Percentiles rank a stretch among this genome's conserved stretches.
Evolutionary conservation across 306 rosid species (phyloP).

Genomic region (Arachis stenosperma): DNA sequence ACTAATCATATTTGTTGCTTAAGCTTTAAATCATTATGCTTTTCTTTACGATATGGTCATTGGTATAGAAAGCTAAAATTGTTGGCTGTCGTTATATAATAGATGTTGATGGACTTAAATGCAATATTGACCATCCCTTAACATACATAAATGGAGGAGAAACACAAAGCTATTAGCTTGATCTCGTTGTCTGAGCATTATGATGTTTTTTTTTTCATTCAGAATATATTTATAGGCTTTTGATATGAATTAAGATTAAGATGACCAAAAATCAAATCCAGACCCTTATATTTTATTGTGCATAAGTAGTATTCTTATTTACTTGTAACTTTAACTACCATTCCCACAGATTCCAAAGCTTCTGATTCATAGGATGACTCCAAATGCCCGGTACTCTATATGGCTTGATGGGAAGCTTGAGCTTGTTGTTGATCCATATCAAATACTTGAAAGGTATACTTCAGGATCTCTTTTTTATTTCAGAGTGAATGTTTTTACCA

Average conservation of each 20-base stretch:
- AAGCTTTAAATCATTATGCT: neutral
- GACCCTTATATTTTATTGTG: slow-evolving; percentile 31
- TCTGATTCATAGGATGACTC: slow-evolving; percentile 84
- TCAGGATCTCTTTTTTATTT: slow-evolving; percentile 13
- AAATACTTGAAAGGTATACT: slow-evolving; percentile 83
- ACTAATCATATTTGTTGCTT: slow-evolving; percentile 15
- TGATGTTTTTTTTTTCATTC: slow-evolving; percentile 29
- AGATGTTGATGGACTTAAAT: slow-evolving; percentile 7
- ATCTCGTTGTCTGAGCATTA: slow-evolving; percentile 19
- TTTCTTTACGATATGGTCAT: slow-evolving; percentile 28
- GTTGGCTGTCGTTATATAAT: slow-evolving; percentile 13
- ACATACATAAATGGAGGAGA: slow-evolving; percentile 1
- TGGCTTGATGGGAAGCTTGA: slow-evolving; percentile 97
- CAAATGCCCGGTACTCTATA: slow-evolving; percentile 85
- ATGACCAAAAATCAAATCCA: neutral
- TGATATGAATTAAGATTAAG: slow-evolving; percentile 26
- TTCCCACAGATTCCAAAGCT: slow-evolving; percentile 88
- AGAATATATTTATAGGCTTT: slow-evolving; percentile 29
- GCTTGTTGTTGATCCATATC: slow-evolving; percentile 92
- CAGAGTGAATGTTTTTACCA: neutral
- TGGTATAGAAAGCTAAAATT: slow-evolving; percentile 17
- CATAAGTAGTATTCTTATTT: slow-evolving; percentile 16
- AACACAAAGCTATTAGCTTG: slow-evolving; percentile 14
- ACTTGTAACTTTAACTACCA: slow-evolving; percentile 37
- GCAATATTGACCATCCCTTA: slow-evolving; percentile 3